phyloP scores from a whole-genome alignment of 257 asterid species.

The Jacaranda copaia region DNA sequence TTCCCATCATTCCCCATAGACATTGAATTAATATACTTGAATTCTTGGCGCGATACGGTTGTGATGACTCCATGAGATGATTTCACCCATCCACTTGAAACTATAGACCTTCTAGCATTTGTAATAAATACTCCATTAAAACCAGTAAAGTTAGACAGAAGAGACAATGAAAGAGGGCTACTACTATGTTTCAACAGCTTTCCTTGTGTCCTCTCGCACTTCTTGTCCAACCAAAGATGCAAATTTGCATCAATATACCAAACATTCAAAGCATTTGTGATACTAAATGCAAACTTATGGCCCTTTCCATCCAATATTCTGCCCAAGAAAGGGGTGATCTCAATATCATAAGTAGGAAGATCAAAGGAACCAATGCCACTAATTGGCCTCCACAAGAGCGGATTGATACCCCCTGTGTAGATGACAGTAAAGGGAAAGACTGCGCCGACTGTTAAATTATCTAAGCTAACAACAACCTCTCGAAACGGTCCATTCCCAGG shows the following conservation, averaged over 20 bases:
- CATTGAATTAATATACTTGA: constrained; percentile 55
- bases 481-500: constrained; percentile 67
- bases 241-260: constrained; percentile 70
- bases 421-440: constrained; percentile 68
- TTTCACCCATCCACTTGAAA: constrained; percentile 56
- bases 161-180: constrained; percentile 37
- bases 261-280: constrained; percentile 56
- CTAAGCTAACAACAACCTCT: constrained; percentile 56
- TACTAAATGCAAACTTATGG: constrained; percentile 50
- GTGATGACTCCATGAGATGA: constrained; percentile 56
- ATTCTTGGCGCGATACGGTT: constrained; percentile 42
- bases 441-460: constrained; percentile 46
- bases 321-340: constrained; percentile 59
- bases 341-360: constrained; percentile 64
- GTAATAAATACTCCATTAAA: constrained; percentile 46
- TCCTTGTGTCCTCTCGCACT: constrained; percentile 48
- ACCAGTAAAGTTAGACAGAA: constrained; percentile 41
- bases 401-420: constrained; percentile 66
- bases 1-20: constrained; percentile 51
- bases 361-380: constrained; percentile 62
- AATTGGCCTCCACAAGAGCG: constrained; percentile 63
- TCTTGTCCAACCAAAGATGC: constrained; percentile 67
- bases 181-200: constrained; percentile 33
- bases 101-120: constrained; percentile 42
- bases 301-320: constrained; percentile 50